Percentiles rank a stretch among this genome's conserved stretches.
phyloP scores from a whole-genome alignment of 208 protist species.

The Novymonas esmeraldas region DNA sequence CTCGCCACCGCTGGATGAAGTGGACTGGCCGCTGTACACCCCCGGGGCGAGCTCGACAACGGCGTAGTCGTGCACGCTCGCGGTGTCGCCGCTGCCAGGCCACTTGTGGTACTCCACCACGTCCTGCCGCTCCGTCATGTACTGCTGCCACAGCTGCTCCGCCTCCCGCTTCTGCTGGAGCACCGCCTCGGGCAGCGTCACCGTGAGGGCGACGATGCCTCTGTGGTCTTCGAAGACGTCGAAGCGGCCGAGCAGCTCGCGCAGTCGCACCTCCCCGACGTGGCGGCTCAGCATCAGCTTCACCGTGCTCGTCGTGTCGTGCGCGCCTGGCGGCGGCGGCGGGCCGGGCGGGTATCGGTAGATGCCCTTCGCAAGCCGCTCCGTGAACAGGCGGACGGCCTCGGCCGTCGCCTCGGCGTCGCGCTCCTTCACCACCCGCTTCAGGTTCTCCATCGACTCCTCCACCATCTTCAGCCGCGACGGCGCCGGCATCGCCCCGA shows the following conservation, averaged over 20 bases:
- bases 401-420: slow-evolving; percentile 71
- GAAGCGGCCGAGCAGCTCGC: slow-evolving; percentile 78
- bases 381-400: slow-evolving; percentile 73
- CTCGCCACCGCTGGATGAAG: neutral
- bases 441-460: slow-evolving; percentile 85
- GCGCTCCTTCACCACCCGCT: slow-evolving; percentile 80
- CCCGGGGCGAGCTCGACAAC: slow-evolving; percentile 82
- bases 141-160: slow-evolving; percentile 83
- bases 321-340: slow-evolving; percentile 68
- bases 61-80: slow-evolving; percentile 75
- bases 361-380: slow-evolving; percentile 65
- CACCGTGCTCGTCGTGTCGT: slow-evolving; percentile 60
- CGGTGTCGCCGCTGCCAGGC: slow-evolving; percentile 17
- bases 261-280: slow-evolving; percentile 70
- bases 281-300: slow-evolving; percentile 69
- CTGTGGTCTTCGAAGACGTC: slow-evolving; percentile 85
- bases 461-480: slow-evolving; percentile 85
- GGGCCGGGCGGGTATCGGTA: slow-evolving; percentile 89
- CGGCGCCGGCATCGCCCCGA: slow-evolving; percentile 90
- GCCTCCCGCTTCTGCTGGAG: slow-evolving; percentile 73
- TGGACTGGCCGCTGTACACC: slow-evolving; percentile 30
- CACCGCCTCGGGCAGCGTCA: slow-evolving; percentile 69
- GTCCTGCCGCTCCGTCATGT: slow-evolving; percentile 69
- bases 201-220: slow-evolving; percentile 73
- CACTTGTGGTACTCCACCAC: slow-evolving; percentile 84